A percentile compares a stretch with the other conserved stretches of the same genome.
phyloP scores from a whole-genome alignment of 495 filamentous ascomycete genomes.

The Xylaria sp. region DNA sequence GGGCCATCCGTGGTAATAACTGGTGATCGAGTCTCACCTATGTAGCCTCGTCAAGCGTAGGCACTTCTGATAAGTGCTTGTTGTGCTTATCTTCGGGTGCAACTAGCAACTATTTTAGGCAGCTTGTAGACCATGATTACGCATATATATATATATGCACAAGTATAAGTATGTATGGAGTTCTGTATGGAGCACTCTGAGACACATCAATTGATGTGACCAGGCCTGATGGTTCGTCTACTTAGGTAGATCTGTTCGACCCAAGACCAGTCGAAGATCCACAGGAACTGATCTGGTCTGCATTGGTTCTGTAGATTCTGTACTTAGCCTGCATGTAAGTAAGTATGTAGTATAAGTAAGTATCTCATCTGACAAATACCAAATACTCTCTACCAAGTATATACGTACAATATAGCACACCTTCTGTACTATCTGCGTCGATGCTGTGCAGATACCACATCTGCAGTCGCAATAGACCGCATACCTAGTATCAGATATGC shows the following conservation, averaged over 20 bases:
- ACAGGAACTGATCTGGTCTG: not conserved
- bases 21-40: too few species aligned
- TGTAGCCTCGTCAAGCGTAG: not conserved
- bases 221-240: too few species aligned
- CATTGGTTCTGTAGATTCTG: not conserved
- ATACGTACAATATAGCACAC: too few species aligned
- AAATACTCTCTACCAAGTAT: not conserved
- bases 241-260: not conserved
- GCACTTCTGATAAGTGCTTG: not conserved
- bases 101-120: too few species aligned
- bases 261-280: not conserved
- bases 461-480: not conserved
- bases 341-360: not conserved
- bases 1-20: not conserved
- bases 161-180: too few species aligned
- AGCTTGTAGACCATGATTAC: too few species aligned
- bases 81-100: not conserved
- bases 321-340: not conserved
- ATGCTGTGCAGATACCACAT: constrained; percentile 5
- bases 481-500: not conserved
- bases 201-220: too few species aligned
- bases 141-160: too few species aligned
- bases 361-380: constrained; percentile 6
- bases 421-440: not conserved
- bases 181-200: too few species aligned